A percentile compares a stretch with the other conserved stretches of the same genome.
Conservation (phyloP, 805 yeast species). For the Hanseniaspora vineae region DNA sequence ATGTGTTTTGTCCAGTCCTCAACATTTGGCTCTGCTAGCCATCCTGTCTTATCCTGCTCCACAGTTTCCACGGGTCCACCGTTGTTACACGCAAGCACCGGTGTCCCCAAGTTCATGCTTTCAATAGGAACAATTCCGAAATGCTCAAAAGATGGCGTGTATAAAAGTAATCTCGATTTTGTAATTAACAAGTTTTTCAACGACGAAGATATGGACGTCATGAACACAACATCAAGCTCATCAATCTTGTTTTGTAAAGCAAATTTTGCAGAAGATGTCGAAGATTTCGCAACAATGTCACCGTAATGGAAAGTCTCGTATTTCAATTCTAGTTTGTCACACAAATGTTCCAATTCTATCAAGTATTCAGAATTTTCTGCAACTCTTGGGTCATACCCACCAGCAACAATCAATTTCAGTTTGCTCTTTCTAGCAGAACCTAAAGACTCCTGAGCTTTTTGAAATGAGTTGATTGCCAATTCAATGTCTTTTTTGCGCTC, state of each 20-base stretch:
- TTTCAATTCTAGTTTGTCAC: slow-evolving; percentile 31
- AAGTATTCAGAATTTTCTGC: slow-evolving; percentile 65
- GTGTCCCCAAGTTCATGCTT: slow-evolving; percentile 73
- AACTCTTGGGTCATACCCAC: slow-evolving; percentile 79
- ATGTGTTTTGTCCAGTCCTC: slow-evolving; percentile 41
- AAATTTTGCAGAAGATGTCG: too few species aligned
- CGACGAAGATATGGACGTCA: slow-evolving; percentile 65
- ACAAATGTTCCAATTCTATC: slow-evolving; percentile 39
- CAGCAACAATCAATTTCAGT: slow-evolving; percentile 59
- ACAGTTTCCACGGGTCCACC: slow-evolving; percentile 91
- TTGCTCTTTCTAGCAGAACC: slow-evolving; percentile 19
- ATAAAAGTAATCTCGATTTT: slow-evolving; percentile 48
- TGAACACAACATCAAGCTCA: slow-evolving; percentile 42
- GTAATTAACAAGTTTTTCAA: slow-evolving; percentile 51
- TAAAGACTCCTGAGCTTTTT: slow-evolving; percentile 25
- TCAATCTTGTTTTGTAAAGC: slow-evolving; percentile 16
- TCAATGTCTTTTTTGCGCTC: slow-evolving; percentile 76
- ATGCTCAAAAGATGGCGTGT: slow-evolving; percentile 88
- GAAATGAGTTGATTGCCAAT: slow-evolving; percentile 62
- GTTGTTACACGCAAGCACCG: slow-evolving; percentile 73
- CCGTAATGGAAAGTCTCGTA: slow-evolving; percentile 26
- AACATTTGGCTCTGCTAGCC: slow-evolving; percentile 32
- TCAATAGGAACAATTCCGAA: slow-evolving; percentile 97
- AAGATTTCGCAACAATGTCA: too few species aligned
- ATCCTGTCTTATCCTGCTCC: slow-evolving; percentile 46